Conservation (phyloP, 805 yeast species). For the Wickerhamiella kurtzmanii region DNA sequence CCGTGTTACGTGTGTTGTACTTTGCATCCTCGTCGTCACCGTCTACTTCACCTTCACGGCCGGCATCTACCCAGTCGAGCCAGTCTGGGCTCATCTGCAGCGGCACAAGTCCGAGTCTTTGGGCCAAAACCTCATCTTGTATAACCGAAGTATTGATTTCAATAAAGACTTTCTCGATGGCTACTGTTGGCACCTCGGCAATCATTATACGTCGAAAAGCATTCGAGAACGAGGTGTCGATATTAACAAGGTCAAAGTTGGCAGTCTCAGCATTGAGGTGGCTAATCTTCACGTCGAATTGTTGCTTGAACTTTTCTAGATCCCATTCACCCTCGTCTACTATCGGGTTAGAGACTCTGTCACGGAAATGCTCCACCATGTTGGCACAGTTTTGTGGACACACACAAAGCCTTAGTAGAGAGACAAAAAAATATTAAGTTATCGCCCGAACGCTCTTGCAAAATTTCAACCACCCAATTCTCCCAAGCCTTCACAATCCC, state of each 20-base stretch:
- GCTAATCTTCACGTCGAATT: conserved; percentile 51
- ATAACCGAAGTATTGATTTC: conserved; percentile 93
- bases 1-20: conserved; percentile 78
- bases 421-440: no score
- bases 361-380: conserved; percentile 19
- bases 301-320: conserved; percentile 58
- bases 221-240: conserved; percentile 88
- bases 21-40: conserved; percentile 15
- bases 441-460: no score
- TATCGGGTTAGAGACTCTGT: conserved; percentile 33
- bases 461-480: background rate
- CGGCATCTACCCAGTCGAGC: conserved; percentile 51
- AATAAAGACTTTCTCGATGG: conserved; percentile 81
- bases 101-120: conserved; percentile 87
- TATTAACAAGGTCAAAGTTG: conserved; percentile 72
- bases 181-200: conserved; percentile 91
- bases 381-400: conserved; percentile 6
- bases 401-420: background rate
- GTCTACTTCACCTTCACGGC: background rate
- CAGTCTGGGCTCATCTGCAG: conserved; percentile 81
- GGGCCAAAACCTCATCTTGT: conserved; percentile 94
- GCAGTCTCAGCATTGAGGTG: conserved; percentile 48
- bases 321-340: conserved; percentile 67
- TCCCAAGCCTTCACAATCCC: no score
- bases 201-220: conserved; percentile 96